Evolutionary conservation across 192 early-diverging fungal genomes (phyloP), one percentile per base, ranked within the genome.

Genomic region (Entomortierella lignicola): DNA sequence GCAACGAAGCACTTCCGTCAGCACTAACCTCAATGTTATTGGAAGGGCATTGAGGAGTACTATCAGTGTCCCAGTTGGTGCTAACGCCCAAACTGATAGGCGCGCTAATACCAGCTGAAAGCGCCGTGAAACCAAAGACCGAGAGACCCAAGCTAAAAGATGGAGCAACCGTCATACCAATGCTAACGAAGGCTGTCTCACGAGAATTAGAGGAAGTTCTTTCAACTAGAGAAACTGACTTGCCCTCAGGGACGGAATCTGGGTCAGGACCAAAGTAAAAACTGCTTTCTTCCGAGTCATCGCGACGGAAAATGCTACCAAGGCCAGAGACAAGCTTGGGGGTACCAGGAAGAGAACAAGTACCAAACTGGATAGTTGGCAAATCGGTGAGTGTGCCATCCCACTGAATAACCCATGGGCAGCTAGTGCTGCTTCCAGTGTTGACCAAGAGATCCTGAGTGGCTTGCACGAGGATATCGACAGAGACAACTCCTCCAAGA

Each of bases 321-420:
- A 44, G 31, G 56, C 25, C 31, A 54, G 60, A 21, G 54, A 41
- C 39, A 25, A 60, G 26, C 53, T 56, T 64, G 39, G 71, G 71
- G n/a, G 44, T 72, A 18, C 56, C 71, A n/a, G 71, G 71, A 0
- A 66, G 25, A 7, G 63, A 66, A 51, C 71, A 74, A 55, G 63
- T 66, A 20, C 71, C 71, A 26, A 74, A 74, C 41, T 74, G 63
- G 52, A 74, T 54, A n/a, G 63, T 66, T 21, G 71, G 71, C 37
- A 47, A 23, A 7, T 34, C 32, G 29, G 63, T 44, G 63, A 74
- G 25, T 2, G 37, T 25, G n/a, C 71, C 71, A 48, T 66, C 63
- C 71, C 71, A 74, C n/a, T 74, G 57, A 34, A 74, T 74, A 57
- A 59, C 53, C 71, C 71, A 74, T 17, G 71, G 71, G 58, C 71